These are phyloP conservation scores for Acer campestre DNA, from an alignment of 345 rosid genomes.

Conservation along the genomic window DNA sequence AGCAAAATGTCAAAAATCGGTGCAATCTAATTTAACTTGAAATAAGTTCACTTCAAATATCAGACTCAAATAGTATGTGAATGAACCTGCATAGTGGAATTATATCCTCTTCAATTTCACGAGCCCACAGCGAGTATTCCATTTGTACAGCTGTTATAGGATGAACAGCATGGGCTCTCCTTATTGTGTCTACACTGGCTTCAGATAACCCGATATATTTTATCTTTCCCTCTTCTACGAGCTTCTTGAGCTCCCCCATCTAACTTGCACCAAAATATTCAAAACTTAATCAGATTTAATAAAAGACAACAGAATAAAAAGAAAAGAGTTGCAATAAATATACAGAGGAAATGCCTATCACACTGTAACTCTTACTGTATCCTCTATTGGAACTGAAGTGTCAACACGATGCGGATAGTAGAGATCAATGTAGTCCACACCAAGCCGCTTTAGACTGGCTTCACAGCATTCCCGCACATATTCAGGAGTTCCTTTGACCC, in stretches of 20 bases:
- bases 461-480: conserved; percentile 52
- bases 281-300: neutral
- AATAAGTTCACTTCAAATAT: neutral
- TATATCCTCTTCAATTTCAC: conserved; percentile 39
- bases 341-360: too few species aligned
- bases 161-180: conserved; percentile 52
- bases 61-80: neutral
- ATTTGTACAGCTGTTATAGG: conserved; percentile 49
- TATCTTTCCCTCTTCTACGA: conserved; percentile 46
- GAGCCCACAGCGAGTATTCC: conserved; percentile 48
- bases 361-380: conserved; percentile 20
- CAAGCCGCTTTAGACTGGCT: conserved; percentile 50
- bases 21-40: neutral
- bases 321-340: too few species aligned
- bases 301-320: too few species aligned
- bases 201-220: conserved; percentile 56
- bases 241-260: conserved; percentile 47
- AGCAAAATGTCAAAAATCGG: neutral
- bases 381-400: conserved; percentile 52
- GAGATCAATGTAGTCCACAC: conserved; percentile 48
- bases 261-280: neutral
- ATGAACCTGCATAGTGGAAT: conserved; percentile 41
- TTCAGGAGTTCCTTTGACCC: conserved; percentile 30
- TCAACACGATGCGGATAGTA: conserved; percentile 57
- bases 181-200: conserved; percentile 42